A percentile compares a stretch with the other conserved stretches of the same genome.
These are phyloP conservation scores for Styphnolobium japonicum DNA, from an alignment of 306 rosid genomes.

Conservation along the genomic window DNA sequence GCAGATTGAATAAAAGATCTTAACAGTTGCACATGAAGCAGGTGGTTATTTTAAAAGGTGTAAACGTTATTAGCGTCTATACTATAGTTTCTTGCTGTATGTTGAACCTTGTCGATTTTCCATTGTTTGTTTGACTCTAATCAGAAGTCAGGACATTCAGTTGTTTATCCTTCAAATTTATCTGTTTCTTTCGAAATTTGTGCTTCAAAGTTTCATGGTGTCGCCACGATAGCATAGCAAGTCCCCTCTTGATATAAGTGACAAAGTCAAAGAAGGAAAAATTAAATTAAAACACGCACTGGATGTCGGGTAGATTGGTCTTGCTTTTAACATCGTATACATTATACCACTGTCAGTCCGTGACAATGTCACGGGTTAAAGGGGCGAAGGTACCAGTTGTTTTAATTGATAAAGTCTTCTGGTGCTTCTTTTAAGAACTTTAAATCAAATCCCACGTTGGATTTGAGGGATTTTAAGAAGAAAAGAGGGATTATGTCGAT, in stretches of 20 bases:
- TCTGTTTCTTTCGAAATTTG: neutral
- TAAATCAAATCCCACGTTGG: slow-evolving; percentile 3
- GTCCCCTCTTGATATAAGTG: neutral
- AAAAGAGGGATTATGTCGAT: neutral
- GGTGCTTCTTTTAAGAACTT: slow-evolving; percentile 10
- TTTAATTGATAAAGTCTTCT: neutral
- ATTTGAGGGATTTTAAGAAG: neutral
- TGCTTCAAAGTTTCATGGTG: neutral
- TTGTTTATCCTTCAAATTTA: neutral
- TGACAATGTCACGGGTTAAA: slow-evolving; percentile 15
- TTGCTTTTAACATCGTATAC: neutral
- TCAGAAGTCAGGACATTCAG: neutral
- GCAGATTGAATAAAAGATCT: neutral
- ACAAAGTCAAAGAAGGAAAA: neutral
- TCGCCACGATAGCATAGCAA: no score
- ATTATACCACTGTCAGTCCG: neutral
- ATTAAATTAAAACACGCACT: slow-evolving; percentile 3
- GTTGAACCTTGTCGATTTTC: neutral
- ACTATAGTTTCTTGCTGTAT: neutral
- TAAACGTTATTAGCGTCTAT: neutral
- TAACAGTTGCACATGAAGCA: neutral
- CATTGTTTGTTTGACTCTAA: neutral
- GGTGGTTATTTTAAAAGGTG: neutral
- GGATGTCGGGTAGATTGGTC: slow-evolving; percentile 16
- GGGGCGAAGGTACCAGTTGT: neutral